Conservation (phyloP, 2,329 filamentous ascomycete species). For the Neonectria sp. region DNA sequence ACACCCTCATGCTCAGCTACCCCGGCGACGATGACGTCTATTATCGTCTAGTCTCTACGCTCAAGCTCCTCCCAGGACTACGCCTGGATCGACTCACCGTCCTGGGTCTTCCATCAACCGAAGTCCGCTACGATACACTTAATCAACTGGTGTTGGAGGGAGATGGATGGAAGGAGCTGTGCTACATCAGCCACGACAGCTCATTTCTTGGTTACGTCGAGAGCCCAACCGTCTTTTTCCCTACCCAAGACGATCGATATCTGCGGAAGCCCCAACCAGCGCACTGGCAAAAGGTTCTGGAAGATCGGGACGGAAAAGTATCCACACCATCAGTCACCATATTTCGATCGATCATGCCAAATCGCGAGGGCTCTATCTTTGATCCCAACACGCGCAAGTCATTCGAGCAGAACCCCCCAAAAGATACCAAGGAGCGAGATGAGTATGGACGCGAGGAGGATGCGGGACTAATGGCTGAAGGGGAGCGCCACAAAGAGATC, state of each 20-base stretch:
- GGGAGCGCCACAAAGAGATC: constrained; percentile 16
- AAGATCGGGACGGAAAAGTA: constrained; percentile 9
- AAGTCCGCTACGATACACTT: constrained; percentile 16
- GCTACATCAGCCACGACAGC: constrained; percentile 22
- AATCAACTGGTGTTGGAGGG: constrained; percentile 17
- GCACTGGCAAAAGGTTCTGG: constrained; percentile 17
- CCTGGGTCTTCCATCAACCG: neutral
- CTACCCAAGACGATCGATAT: constrained; percentile 1
- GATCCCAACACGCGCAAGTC: neutral
- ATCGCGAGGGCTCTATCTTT: neutral
- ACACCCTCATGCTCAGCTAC: neutral
- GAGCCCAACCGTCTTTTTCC: neutral
- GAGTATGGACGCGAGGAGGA: constrained; percentile 10
- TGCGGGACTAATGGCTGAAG: neutral
- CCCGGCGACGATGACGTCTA: neutral
- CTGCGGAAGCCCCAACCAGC: constrained; percentile 28
- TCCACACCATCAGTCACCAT: constrained; percentile 24
- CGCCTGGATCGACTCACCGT: constrained; percentile 30
- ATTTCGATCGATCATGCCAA: constrained; percentile 18
- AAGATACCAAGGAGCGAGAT: neutral
- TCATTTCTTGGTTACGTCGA: constrained; percentile 13
- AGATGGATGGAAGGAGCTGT: constrained; percentile 32
- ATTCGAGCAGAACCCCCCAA: constrained; percentile 8
- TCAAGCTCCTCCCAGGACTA: constrained; percentile 27
- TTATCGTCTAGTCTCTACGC: constrained; percentile 7